These are phyloP conservation scores for Claviceps pusilla DNA, from an alignment of 2,329 filamentous ascomycete species.

Conservation along the genomic window DNA sequence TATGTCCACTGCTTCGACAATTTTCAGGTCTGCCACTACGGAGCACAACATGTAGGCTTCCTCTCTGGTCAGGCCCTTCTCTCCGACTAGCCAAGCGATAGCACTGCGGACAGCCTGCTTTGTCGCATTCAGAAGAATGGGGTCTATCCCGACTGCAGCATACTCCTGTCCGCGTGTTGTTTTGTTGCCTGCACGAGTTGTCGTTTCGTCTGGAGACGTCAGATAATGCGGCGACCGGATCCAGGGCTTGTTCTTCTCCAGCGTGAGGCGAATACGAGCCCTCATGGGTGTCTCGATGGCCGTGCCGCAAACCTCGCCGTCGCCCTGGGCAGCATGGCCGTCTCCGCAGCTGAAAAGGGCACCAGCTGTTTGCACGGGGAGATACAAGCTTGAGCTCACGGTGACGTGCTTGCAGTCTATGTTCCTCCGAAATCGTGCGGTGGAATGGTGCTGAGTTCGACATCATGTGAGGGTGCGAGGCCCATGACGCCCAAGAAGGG, in stretches of 20 bases:
- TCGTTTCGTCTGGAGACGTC: conserved; percentile 15
- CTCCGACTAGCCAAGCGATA: conserved; percentile 31
- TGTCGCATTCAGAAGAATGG: conserved; percentile 31
- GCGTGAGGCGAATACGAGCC: conserved; percentile 31
- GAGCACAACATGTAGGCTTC: conserved; percentile 39
- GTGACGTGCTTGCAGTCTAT: conserved; percentile 37
- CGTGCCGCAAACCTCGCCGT: conserved; percentile 40
- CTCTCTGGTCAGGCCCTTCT: conserved; percentile 26
- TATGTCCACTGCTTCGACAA: conserved; percentile 38
- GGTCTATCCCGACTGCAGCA: conserved; percentile 31
- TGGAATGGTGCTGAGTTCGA: conserved; percentile 33
- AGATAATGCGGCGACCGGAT: conserved; percentile 33
- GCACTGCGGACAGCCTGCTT: conserved; percentile 32
- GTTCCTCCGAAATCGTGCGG: conserved; percentile 36
- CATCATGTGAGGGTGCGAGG: conserved; percentile 28
- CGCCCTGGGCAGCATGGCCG: conserved; percentile 38
- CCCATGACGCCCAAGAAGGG: conserved; percentile 40
- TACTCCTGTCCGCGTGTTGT: conserved; percentile 21
- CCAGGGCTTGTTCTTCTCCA: conserved; percentile 30
- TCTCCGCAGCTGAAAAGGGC: conserved; percentile 40
- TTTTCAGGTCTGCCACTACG: conserved; percentile 33
- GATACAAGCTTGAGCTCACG: conserved; percentile 29
- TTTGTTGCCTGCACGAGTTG: conserved; percentile 5
- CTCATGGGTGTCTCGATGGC: conserved; percentile 39
- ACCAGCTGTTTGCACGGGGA: conserved; percentile 33